Evolutionary conservation across 441 rosid genomes (phyloP).

Genomic region (Viola pubescens): DNA sequence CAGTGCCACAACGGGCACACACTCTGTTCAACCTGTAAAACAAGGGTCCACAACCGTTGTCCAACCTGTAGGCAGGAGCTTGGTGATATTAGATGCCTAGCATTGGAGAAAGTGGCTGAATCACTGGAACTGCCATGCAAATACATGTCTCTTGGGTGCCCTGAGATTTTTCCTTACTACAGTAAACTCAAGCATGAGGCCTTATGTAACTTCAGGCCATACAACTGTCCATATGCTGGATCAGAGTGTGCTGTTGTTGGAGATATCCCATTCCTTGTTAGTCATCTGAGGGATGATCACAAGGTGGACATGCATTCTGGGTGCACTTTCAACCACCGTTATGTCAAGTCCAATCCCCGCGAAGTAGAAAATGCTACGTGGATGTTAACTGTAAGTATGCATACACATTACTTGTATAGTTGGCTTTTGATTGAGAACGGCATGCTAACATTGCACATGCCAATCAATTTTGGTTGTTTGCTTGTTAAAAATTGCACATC

Average conservation of each 20-base stretch:
- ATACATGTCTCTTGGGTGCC: slow-evolving; percentile 70
- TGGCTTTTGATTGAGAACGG: neutral
- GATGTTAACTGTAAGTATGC: slow-evolving; percentile 85
- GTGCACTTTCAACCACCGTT: slow-evolving; percentile 92
- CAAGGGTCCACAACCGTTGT: slow-evolving; percentile 83
- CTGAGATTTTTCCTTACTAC: slow-evolving; percentile 91
- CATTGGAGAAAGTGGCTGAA: slow-evolving; percentile 92
- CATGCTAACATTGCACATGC: neutral
- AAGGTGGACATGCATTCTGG: slow-evolving; percentile 99
- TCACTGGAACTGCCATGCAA: slow-evolving; percentile 92
- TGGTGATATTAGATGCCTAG: slow-evolving; percentile 91
- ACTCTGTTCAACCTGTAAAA: slow-evolving; percentile 92
- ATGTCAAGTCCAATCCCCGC: slow-evolving; percentile 92
- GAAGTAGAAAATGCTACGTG: slow-evolving; percentile 99
- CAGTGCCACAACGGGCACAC: slow-evolving; percentile 99
- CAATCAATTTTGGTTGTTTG: neutral
- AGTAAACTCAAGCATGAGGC: slow-evolving; percentile 90
- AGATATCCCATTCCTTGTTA: slow-evolving; percentile 78
- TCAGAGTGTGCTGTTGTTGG: slow-evolving; percentile 79
- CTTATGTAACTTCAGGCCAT: slow-evolving; percentile 80
- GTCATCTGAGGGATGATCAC: slow-evolving; percentile 91
- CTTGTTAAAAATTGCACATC: neutral
- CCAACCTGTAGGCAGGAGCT: slow-evolving; percentile 99
- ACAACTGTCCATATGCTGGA: slow-evolving; percentile 90
- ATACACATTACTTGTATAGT: neutral